These are phyloP conservation scores for Phylloporus arenicola DNA, from an alignment of 768 basidiomycete species.

Conservation along the genomic window DNA sequence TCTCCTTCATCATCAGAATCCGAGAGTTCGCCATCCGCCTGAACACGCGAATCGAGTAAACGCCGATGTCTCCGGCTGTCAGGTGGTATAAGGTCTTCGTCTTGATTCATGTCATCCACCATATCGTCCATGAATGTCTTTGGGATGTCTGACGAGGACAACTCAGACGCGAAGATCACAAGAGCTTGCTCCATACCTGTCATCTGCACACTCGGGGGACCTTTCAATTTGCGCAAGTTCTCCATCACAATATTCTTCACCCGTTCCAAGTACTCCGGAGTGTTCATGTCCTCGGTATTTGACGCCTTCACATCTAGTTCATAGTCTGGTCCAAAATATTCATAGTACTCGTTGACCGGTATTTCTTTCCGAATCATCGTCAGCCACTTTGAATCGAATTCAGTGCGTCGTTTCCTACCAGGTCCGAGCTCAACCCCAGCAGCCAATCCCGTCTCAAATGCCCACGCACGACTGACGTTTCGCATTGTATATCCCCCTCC, in stretches of 20 bases:
- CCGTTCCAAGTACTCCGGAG: slow-evolving; percentile 86
- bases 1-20: slow-evolving; percentile 98
- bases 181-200: slow-evolving; percentile 45
- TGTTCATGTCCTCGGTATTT: slow-evolving; percentile 95
- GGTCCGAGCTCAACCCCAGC: slow-evolving; percentile 89
- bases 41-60: slow-evolving; percentile 74
- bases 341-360: slow-evolving; percentile 98
- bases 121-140: slow-evolving; percentile 75
- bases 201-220: slow-evolving; percentile 92
- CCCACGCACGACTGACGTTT: slow-evolving; percentile 95
- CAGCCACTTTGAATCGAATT: not conserved
- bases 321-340: slow-evolving; percentile 98
- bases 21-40: slow-evolving; percentile 84
- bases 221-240: slow-evolving; percentile 77
- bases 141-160: slow-evolving; percentile 62
- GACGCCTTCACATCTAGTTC: slow-evolving; percentile 91
- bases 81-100: slow-evolving; percentile 76
- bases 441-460: slow-evolving; percentile 96
- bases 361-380: slow-evolving; percentile 58
- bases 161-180: not conserved
- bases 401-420: slow-evolving; percentile 41
- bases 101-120: slow-evolving; percentile 74
- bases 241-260: slow-evolving; percentile 91
- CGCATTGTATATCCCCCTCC: slow-evolving; percentile 99
- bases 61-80: slow-evolving; percentile 73